Base-by-base conservation (phyloP, 768 basidiomycete genomes). In the Lepiota brunneoincarnata region DNA sequence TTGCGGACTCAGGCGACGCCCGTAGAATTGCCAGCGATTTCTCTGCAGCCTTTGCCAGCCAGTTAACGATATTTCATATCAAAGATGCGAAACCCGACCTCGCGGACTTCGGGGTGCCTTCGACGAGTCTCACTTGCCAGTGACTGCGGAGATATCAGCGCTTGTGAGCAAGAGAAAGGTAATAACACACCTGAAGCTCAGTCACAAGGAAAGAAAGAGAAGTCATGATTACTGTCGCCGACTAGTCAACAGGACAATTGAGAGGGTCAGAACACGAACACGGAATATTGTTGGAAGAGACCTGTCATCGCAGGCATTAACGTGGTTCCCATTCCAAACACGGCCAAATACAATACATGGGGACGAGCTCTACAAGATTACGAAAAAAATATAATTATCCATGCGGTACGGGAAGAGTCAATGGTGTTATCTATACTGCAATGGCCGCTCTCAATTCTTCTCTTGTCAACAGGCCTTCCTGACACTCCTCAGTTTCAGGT, bases 81-180 rank as follows among this genome's bases (percentile, higher is more conserved):
- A 23, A 12, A 48, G 36, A n/a, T 20, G 26, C 9, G 31, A 58
- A 35, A 59, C 38, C 40, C 39, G 21, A 94, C 93, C 82, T 96
- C 94, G 65, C 91, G 88, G 61, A 97, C 91, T 67, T 97, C 94
- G 18, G 93, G 91, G 68, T 95, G 87, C 61, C 90, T 91, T 56
- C 94, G 75, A 62, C 86, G 81, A 21, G 91, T 92, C 74, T 96
- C 95, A 62, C 87, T 91, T 7, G 92, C 84, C 59, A 98, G 71
- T 36, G 93, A 89, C 89, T 93, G 51, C 17, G 18, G 20, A 39
- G 15, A 41, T 20, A 44, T 57, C 24, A 58, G 37, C 21, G 39
- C 10, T 2, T 20, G 23, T 23, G 41, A 17, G 5, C 11, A 28
- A 12, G 6, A 4, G 18, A 10, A 7, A 34, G 10, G 10, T 40